Base-by-base conservation (phyloP, 169 alveolate genomes). In the Plasmodium malariae region DNA sequence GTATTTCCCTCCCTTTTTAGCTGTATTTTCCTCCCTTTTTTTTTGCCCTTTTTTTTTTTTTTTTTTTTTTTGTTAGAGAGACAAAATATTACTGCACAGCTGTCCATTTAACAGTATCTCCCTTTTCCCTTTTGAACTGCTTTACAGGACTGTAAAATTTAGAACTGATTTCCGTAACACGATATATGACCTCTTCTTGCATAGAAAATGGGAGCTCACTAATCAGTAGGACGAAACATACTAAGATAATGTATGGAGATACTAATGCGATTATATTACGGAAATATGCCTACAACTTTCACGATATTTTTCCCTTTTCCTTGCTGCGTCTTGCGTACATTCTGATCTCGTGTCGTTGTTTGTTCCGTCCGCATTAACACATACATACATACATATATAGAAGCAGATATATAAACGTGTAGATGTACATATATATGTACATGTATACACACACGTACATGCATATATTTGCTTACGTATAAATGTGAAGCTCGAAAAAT, bases 141-240 rank as follows among this genome's bases (percentile, higher is more conserved):
- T 40, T 28, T 19, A 4, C 60, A 78, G 89, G 89, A 69, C 48
- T 36, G 94, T 97, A 59, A 96, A 95, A 74, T 97, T 95, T 83
- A 92, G 98, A 88, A 97, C 98, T 55, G 93, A 97, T 68, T 97
- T 98, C 88, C 96, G 97, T 87, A 98, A 98, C 92, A 97, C 99
- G n/a, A 97, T 98, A 63, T 95, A 95, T 59, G 99, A 98, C 87
- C 96, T 97, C 17, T 85, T 97, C 57, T 94, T 95, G 62, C 92
- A 95, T 24, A 70, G 99, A 36, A 94, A 95, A 68, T 97, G 98
- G 98, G 95, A 94, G 78, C 94, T 92, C 68, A 94, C 96, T 3
- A 93, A 88, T 76, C 87, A 90, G 95, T 89, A 94, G 76, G 90
- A 74, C 92, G 21, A 76, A 59, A 83, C 80, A 67, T 3, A 74